These are phyloP conservation scores for Corylus americana DNA, from an alignment of 306 rosid genomes.

Conservation along the genomic window DNA sequence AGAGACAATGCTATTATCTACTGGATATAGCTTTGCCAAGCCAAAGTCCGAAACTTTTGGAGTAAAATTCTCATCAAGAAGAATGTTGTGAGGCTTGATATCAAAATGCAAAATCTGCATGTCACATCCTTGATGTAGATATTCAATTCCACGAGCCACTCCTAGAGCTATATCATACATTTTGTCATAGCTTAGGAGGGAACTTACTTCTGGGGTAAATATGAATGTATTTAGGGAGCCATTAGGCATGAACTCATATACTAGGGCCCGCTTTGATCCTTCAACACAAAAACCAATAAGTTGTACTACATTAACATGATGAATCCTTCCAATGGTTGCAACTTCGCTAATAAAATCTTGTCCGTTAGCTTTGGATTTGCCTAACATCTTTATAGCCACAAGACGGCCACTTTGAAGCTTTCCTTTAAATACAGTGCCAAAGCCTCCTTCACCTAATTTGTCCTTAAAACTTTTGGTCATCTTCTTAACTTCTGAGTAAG, in stretches of 20 bases:
- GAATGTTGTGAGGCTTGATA: slow-evolving; percentile 26
- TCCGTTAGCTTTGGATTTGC: slow-evolving; percentile 14
- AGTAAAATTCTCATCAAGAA: not conserved
- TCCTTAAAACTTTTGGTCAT: slow-evolving; percentile 18
- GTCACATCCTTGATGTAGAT: slow-evolving; percentile 28
- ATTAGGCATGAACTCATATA: slow-evolving; percentile 35
- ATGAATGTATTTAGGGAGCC: slow-evolving; percentile 30
- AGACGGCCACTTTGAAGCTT: slow-evolving; percentile 11
- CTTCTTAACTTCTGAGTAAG: slow-evolving; percentile 20
- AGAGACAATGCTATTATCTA: not conserved
- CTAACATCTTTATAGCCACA: slow-evolving; percentile 29
- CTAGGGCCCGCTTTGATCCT: slow-evolving; percentile 10
- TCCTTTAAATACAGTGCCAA: slow-evolving; percentile 14
- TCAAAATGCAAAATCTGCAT: slow-evolving; percentile 32
- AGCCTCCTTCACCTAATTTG: slow-evolving; percentile 33
- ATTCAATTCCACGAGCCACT: slow-evolving; percentile 25
- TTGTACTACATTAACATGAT: slow-evolving; percentile 26
- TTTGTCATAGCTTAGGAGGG: not conserved
- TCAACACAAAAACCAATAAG: slow-evolving; percentile 30
- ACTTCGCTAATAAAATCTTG: slow-evolving; percentile 32
- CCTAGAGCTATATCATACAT: slow-evolving; percentile 18
- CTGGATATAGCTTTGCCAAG: slow-evolving; percentile 16
- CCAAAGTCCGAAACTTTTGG: slow-evolving; percentile 34
- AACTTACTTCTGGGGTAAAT: not conserved
- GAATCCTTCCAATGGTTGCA: slow-evolving; percentile 23